Conservation (phyloP, 331 rosid species). For the Acacia pycnantha region DNA sequence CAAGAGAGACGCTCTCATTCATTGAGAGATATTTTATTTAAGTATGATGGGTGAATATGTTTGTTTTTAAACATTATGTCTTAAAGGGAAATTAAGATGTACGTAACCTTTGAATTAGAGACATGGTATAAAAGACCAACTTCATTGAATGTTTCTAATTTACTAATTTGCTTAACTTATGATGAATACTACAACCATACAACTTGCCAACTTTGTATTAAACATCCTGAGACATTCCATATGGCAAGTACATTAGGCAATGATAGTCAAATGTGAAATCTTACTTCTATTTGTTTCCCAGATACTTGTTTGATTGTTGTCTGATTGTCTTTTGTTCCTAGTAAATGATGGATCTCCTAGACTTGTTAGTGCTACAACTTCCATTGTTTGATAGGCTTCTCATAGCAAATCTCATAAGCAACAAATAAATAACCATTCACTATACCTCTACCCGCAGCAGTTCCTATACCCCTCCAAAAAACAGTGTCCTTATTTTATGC, state of each 20-base stretch:
- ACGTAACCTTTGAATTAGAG: no score
- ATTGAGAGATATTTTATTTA: not conserved
- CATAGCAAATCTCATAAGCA: slow-evolving; percentile 61
- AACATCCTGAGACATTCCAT: not conserved
- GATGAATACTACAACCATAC: not conserved
- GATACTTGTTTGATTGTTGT: not conserved
- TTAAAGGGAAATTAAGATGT: not conserved
- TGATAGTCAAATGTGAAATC: not conserved
- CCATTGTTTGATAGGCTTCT: slow-evolving; percentile 37
- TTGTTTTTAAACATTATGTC: not conserved
- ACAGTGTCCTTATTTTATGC: slow-evolving; percentile 52
- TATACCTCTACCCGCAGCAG: slow-evolving; percentile 67
- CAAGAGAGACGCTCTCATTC: not conserved
- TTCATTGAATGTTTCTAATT: not conserved
- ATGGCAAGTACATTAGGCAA: not conserved
- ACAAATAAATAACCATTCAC: slow-evolving; percentile 72
- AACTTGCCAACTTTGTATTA: not conserved
- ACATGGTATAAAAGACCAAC: not conserved
- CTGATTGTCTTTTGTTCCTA: not conserved
- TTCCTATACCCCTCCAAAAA: slow-evolving; percentile 69
- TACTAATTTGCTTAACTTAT: no score
- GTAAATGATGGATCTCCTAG: not conserved
- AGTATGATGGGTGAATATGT: not conserved
- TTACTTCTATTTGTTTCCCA: not conserved
- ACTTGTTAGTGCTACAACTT: no score